These are phyloP conservation scores for Cryptococcus sp. DNA, from an alignment of 1,284 basidiomycete species.

Conservation along the genomic window DNA sequence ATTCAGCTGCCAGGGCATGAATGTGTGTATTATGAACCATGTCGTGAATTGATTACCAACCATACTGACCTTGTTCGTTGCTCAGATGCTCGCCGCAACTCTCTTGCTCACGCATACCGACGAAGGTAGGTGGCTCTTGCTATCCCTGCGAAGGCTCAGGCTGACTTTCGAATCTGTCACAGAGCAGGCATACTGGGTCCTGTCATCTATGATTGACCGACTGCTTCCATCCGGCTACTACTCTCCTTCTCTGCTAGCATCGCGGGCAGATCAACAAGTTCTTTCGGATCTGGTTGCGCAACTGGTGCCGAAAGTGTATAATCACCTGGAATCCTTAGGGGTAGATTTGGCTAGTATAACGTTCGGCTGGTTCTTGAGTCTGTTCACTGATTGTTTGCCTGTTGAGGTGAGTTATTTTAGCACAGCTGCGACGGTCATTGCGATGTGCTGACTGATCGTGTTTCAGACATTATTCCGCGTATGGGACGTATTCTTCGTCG, in stretches of 20 bases:
- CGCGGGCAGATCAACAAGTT: conserved; percentile 89
- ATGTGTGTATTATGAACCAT: conserved; percentile 15
- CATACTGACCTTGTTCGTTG: conserved; percentile 58
- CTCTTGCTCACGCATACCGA: conserved; percentile 75
- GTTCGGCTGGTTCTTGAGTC: conserved; percentile 95
- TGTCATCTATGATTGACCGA: conserved; percentile 83
- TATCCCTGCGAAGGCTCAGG: conserved; percentile 62
- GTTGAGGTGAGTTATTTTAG: conserved; percentile 70
- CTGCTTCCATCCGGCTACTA: conserved; percentile 82
- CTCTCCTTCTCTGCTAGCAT: conserved; percentile 77
- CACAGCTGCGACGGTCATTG: too few species aligned
- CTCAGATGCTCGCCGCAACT: conserved; percentile 73
- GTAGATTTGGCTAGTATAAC: conserved; percentile 92
- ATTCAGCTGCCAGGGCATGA: conserved; percentile 39
- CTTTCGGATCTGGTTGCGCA: conserved; percentile 83
- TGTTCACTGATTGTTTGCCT: conserved; percentile 95
- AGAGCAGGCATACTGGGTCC: conserved; percentile 97
- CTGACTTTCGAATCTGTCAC: conserved; percentile 69
- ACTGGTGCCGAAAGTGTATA: conserved; percentile 70
- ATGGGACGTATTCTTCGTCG: conserved; percentile 95
- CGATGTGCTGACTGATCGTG: background rate
- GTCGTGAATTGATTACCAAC: too few species aligned
- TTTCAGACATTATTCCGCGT: conserved; percentile 78
- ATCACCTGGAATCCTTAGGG: conserved; percentile 74
- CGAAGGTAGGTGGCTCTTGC: conserved; percentile 54